phyloP scores from a whole-genome alignment of 176 grass and related monocot species.

The Pontederia paniculata region DNA sequence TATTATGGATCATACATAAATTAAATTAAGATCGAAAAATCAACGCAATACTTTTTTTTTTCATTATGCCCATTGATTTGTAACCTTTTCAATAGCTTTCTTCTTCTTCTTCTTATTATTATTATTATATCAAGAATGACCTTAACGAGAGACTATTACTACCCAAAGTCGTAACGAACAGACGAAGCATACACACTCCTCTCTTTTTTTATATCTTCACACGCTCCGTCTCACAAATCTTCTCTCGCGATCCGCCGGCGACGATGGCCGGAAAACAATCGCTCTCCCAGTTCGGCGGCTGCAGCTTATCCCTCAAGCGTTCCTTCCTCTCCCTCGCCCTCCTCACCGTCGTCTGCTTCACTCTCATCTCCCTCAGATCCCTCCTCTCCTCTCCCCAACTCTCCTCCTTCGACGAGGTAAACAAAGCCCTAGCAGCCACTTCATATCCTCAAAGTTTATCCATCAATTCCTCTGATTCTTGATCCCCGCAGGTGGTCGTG shows the following conservation, averaged over 20 bases:
- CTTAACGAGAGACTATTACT: too few relatives aligned
- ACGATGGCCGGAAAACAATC: constrained; percentile 45
- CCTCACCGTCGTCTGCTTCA: constrained; percentile 36
- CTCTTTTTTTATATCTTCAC: too few relatives aligned
- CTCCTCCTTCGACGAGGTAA: constrained; percentile 2
- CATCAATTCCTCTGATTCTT: background rate
- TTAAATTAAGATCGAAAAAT: too few relatives aligned
- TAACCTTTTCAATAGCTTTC: too few relatives aligned
- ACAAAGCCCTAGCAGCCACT: background rate
- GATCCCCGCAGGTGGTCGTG: background rate
- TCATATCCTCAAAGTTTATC: background rate
- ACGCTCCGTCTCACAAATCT: too few relatives aligned
- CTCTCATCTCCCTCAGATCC: constrained; percentile 41
- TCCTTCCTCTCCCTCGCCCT: constrained; percentile 30
- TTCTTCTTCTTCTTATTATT: too few relatives aligned
- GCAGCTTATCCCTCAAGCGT: constrained; percentile 18
- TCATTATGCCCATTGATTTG: too few relatives aligned
- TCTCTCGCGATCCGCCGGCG: constrained; percentile 5
- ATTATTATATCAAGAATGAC: too few relatives aligned
- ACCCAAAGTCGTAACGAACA: too few relatives aligned
- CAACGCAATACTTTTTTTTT: too few relatives aligned
- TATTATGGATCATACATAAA: too few relatives aligned
- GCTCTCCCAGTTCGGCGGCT: background rate
- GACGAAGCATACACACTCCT: too few relatives aligned
- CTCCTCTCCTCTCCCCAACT: constrained; percentile 34